phyloP scores from a whole-genome alignment of 805 yeast species.

The Ogataea pignaliae region DNA sequence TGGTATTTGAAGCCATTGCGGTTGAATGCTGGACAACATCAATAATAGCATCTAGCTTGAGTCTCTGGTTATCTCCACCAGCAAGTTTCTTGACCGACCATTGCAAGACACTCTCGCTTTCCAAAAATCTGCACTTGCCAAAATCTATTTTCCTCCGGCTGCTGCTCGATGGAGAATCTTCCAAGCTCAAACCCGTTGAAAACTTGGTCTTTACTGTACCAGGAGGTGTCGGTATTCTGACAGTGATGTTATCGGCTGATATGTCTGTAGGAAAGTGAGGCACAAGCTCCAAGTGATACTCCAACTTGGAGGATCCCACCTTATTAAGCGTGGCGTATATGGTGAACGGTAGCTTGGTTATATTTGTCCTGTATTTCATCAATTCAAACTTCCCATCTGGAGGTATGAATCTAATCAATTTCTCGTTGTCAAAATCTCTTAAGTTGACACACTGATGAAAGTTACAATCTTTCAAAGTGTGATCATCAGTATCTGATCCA shows the following conservation, averaged over 20 bases:
- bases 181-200: background rate
- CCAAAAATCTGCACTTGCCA: slow-evolving; percentile 66
- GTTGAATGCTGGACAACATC: slow-evolving; percentile 34
- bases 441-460: slow-evolving; percentile 85
- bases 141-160: slow-evolving; percentile 30
- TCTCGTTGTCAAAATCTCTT: slow-evolving; percentile 58
- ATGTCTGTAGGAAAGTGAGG: slow-evolving; percentile 57
- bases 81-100: slow-evolving; percentile 70
- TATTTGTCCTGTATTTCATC: slow-evolving; percentile 64
- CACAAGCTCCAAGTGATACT: slow-evolving; percentile 55
- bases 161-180: no score
- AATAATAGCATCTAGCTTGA: slow-evolving; percentile 43
- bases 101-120: slow-evolving; percentile 57
- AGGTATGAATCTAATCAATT: slow-evolving; percentile 69
- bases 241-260: slow-evolving; percentile 56
- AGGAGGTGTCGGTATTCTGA: slow-evolving; percentile 68
- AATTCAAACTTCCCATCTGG: slow-evolving; percentile 87
- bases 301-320: slow-evolving; percentile 41
- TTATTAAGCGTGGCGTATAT: slow-evolving; percentile 51
- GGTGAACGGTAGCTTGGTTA: slow-evolving; percentile 66
- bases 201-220: slow-evolving; percentile 46
- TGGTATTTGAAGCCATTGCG: slow-evolving; percentile 12
- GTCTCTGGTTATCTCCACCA: slow-evolving; percentile 56
- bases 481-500: background rate
- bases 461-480: slow-evolving; percentile 64